phyloP scores from a whole-genome alignment of 768 basidiomycete species.

The Paxillus involutus region DNA sequence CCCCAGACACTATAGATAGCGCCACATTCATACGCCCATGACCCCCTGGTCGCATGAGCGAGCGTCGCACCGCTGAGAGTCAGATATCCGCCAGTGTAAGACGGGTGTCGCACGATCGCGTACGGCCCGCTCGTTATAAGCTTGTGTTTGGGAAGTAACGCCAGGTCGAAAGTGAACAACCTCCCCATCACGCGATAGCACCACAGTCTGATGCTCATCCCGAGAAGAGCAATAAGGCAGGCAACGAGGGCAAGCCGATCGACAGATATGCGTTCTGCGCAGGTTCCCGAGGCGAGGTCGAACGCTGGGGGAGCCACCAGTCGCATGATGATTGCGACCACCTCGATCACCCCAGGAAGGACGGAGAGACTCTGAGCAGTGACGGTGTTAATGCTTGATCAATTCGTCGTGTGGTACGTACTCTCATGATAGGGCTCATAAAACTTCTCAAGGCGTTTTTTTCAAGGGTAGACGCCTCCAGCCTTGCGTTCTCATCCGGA shows the following conservation, averaged over 20 bases:
- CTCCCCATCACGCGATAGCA: conserved; percentile 39
- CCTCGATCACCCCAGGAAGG: conserved; percentile 2
- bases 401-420: not conserved
- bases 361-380: not conserved
- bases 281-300: conserved; percentile 1
- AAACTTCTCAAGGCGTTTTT: not conserved
- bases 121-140: conserved; percentile 17
- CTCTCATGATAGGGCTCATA: not conserved
- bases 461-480: not conserved
- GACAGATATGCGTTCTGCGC: conserved; percentile 8
- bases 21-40: conserved; percentile 15
- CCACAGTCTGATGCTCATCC: conserved; percentile 29
- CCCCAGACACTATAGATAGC: conserved; percentile 5
- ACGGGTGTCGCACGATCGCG: conserved; percentile 9
- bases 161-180: conserved; percentile 41
- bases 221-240: conserved; percentile 18
- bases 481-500: not conserved
- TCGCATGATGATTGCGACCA: not conserved
- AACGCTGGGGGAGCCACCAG: not conserved
- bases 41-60: conserved; percentile 7
- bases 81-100: conserved; percentile 10
- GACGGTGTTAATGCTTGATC: not conserved
- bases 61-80: conserved; percentile 5
- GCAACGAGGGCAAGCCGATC: not conserved
- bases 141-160: conserved; percentile 6